Conservation (phyloP, 305 asterid genomes). For the Fraxinus sp. region DNA sequence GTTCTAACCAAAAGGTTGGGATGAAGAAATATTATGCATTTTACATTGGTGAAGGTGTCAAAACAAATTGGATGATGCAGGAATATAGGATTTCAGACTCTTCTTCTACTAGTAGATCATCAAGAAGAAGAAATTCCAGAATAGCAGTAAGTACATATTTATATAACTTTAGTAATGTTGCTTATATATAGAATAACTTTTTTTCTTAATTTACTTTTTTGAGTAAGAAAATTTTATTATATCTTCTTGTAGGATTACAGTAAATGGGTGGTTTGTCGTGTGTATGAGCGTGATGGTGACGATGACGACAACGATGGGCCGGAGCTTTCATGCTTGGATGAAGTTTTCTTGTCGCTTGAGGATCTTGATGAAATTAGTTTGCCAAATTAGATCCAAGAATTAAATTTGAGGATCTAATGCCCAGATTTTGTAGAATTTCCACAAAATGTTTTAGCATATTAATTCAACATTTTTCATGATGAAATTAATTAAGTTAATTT, state of each 20-base stretch:
- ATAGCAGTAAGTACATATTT: slow-evolving; percentile 26
- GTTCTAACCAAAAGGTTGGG: slow-evolving; percentile 46
- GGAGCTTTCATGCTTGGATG: slow-evolving; percentile 59
- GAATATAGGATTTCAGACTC: slow-evolving; percentile 61
- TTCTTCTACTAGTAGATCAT: slow-evolving; percentile 41
- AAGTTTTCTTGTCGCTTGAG: slow-evolving; percentile 50
- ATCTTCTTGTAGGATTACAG: slow-evolving; percentile 53
- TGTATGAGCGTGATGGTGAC: slow-evolving; percentile 49
- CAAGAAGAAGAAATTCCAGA: slow-evolving; percentile 57
- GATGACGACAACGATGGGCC: slow-evolving; percentile 40
- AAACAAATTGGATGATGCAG: slow-evolving; percentile 88
- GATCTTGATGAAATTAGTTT: slow-evolving; percentile 54
- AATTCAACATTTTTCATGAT: slow-evolving; percentile 21
- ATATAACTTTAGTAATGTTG: background rate
- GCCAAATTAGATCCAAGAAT: slow-evolving; percentile 24
- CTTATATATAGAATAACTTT: background rate
- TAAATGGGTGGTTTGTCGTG: slow-evolving; percentile 91
- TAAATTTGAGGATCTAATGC: background rate
- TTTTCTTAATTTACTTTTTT: background rate
- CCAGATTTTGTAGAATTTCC: slow-evolving; percentile 18
- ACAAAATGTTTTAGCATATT: slow-evolving; percentile 25
- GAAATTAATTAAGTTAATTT: background rate
- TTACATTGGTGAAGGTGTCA: slow-evolving; percentile 55
- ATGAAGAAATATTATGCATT: slow-evolving; percentile 60
- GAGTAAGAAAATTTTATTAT: background rate